A percentile compares a stretch with the other conserved stretches of the same genome.
Conservation (phyloP, 169 alveolate genomes). For the Toxoplasma gondii region DNA sequence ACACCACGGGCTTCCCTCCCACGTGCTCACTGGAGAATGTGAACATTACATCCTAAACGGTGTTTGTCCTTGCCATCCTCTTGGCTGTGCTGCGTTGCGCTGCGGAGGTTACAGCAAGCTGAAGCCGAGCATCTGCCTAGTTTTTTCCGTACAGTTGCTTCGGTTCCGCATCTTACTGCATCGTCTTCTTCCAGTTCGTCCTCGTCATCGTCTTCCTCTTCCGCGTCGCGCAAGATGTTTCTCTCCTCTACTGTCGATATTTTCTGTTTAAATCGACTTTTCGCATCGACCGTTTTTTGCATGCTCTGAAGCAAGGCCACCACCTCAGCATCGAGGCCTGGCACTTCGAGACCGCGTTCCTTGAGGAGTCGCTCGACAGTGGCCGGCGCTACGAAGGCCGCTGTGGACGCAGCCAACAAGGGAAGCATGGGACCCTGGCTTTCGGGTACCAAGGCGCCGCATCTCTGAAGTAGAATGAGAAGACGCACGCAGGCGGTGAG, state of each 20-base stretch:
- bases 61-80: no score
- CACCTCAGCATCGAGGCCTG: conserved; percentile 16
- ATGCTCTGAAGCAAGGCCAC: neutral
- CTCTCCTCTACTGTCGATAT: neutral
- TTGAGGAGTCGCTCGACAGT: neutral
- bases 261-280: neutral
- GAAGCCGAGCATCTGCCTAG: no score
- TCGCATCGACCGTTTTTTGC: neutral
- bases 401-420: neutral
- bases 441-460: neutral
- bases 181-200: conserved; percentile 14
- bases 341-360: neutral
- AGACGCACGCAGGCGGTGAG: conserved; percentile 29
- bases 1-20: no score
- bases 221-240: neutral
- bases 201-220: neutral
- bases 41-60: no score
- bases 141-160: no score
- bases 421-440: neutral
- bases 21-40: no score
- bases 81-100: no score
- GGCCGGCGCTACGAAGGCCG: neutral
- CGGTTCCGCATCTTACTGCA: neutral
- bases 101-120: no score
- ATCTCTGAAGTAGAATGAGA: neutral